Percentiles rank a stretch among this genome's conserved stretches.
These are phyloP conservation scores for Backusella tarrabulga DNA, from an alignment of 192 early-diverging fungal genomes.

Conservation along the genomic window DNA sequence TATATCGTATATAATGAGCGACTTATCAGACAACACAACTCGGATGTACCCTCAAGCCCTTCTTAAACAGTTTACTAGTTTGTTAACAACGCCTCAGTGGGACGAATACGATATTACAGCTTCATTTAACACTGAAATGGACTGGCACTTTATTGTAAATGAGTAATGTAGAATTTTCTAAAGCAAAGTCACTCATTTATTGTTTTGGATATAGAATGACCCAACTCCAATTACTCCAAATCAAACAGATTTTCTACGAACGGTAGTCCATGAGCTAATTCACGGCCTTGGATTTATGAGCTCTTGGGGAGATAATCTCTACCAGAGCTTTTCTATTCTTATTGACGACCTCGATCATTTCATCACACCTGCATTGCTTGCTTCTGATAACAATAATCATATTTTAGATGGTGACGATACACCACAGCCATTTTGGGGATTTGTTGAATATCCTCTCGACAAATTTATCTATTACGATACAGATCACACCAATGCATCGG, in stretches of 20 bases:
- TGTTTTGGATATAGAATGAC: conserved; percentile 16
- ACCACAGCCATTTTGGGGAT: conserved; percentile 33
- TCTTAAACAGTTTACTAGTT: conserved; percentile 36
- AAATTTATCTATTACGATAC: conserved; percentile 9
- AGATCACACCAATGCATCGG: not conserved
- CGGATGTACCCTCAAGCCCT: conserved; percentile 43
- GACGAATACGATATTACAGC: conserved; percentile 34
- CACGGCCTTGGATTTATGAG: conserved; percentile 46
- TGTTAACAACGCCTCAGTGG: conserved; percentile 18
- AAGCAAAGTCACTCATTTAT: not conserved
- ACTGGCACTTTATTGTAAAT: conserved; percentile 36
- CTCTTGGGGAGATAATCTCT: conserved; percentile 32
- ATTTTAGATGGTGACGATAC: conserved; percentile 2
- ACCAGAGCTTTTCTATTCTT: conserved; percentile 14
- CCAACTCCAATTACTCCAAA: conserved; percentile 4
- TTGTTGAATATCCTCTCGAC: conserved; percentile 37
- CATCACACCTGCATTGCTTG: conserved; percentile 22
- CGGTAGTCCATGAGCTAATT: conserved; percentile 40
- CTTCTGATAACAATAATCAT: conserved; percentile 6
- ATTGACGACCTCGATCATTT: conserved; percentile 17
- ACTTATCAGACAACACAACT: conserved; percentile 27
- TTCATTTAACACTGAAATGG: conserved; percentile 33
- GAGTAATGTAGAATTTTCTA: not conserved
- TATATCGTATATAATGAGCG: conserved; percentile 29
- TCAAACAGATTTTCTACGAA: conserved; percentile 41